These are phyloP conservation scores for Penicillium sp. DNA, from an alignment of 2,329 filamentous ascomycete species.

Conservation along the genomic window DNA sequence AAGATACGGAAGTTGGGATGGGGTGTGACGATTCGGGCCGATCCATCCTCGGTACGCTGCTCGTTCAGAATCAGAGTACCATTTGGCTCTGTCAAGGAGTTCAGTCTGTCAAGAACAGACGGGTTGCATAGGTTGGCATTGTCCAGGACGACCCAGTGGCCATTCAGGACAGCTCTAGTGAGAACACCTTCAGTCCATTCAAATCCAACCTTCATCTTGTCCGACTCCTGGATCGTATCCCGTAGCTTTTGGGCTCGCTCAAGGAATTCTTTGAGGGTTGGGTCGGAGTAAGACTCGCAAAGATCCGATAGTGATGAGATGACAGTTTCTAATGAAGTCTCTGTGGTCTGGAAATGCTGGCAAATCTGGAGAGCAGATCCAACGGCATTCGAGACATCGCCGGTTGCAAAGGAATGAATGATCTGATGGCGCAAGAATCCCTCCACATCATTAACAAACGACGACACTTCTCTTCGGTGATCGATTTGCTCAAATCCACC, in stretches of 20 bases:
- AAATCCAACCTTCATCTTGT: conserved; percentile 71
- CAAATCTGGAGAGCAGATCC: conserved; percentile 33
- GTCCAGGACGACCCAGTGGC: conserved; percentile 91
- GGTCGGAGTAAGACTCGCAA: conserved; percentile 44
- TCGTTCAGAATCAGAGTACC: conserved; percentile 90
- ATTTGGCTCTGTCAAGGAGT: conserved; percentile 89
- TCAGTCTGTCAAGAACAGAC: conserved; percentile 89
- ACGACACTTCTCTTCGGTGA: conserved; percentile 69
- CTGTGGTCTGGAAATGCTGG: conserved; percentile 29
- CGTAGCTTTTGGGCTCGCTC: conserved; percentile 54
- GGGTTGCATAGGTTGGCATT: conserved; percentile 97
- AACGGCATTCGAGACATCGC: conserved; percentile 20
- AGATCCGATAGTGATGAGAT: conserved; percentile 36
- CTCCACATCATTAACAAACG: conserved; percentile 57
- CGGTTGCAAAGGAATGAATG: conserved; percentile 30
- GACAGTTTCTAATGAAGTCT: conserved; percentile 32
- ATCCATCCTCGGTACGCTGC: conserved; percentile 79
- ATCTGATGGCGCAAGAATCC: conserved; percentile 51
- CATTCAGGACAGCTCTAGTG: conserved; percentile 79
- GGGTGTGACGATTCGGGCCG: conserved; percentile 75
- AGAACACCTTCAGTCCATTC: conserved; percentile 96
- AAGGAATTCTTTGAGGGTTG: conserved; percentile 52
- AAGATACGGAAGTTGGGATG: conserved; percentile 90
- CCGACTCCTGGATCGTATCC: conserved; percentile 57
- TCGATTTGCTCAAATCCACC: conserved; percentile 97